Conservation (phyloP, 306 rosid genomes). For the Dalbergia cochinchinensis region DNA sequence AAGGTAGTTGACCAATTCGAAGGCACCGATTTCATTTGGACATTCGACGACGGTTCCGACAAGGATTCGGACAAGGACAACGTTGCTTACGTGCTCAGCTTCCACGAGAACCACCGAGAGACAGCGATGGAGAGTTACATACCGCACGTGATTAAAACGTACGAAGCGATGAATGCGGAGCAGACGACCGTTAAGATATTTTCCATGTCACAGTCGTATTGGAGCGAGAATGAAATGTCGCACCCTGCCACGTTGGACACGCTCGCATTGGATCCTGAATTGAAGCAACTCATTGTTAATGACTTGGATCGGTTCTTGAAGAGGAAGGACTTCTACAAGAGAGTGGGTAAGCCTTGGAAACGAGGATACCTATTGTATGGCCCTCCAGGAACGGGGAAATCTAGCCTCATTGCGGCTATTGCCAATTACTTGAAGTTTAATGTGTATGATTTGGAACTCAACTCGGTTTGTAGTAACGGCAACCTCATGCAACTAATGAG, state of each 20-base stretch:
- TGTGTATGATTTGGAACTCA: slow-evolving; percentile 55
- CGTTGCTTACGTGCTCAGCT: neutral
- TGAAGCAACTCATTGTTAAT: slow-evolving; percentile 31
- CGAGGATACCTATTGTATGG: slow-evolving; percentile 56
- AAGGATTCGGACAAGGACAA: neutral
- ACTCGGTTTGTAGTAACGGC: slow-evolving; percentile 6
- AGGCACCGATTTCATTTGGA: slow-evolving; percentile 40
- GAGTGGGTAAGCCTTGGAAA: slow-evolving; percentile 59
- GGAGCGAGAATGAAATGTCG: slow-evolving; percentile 33
- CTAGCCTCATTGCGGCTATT: slow-evolving; percentile 54
- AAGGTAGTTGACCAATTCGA: slow-evolving; percentile 46
- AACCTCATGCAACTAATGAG: slow-evolving; percentile 41
- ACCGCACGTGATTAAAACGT: slow-evolving; percentile 12
- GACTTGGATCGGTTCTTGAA: slow-evolving; percentile 49
- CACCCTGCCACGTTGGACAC: slow-evolving; percentile 52
- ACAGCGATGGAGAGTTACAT: slow-evolving; percentile 35
- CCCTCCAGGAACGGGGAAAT: slow-evolving; percentile 58
- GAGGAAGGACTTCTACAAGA: slow-evolving; percentile 52
- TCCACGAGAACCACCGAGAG: slow-evolving; percentile 41
- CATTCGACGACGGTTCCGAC: neutral
- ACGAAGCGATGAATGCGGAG: slow-evolving; percentile 25
- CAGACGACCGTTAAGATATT: slow-evolving; percentile 34
- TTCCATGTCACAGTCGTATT: neutral
- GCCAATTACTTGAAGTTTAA: slow-evolving; percentile 54
- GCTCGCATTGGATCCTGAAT: slow-evolving; percentile 49